Base-by-base conservation (phyloP, 2,329 filamentous ascomycete species). In the Harringtonia lauricola region DNA sequence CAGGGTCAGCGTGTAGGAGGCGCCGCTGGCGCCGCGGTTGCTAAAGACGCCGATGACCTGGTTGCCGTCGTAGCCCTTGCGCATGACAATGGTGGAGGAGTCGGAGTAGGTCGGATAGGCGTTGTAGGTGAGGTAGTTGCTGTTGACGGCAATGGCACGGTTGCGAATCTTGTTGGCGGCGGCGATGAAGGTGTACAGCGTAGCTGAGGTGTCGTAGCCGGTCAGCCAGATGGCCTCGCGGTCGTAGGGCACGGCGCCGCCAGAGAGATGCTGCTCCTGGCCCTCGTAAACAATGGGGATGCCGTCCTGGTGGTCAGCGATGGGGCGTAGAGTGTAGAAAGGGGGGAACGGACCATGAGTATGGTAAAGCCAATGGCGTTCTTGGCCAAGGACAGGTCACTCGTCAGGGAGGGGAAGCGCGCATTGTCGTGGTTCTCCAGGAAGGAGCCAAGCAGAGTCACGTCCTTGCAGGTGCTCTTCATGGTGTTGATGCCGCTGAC, bases 271-370 rank as follows among this genome's bases (percentile, higher is more conserved):
- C 53, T 83, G 79, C 58, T 83, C 79, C 48, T 79, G 74, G 24
- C 79, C 79, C 51, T 80, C 71, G 58, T 82, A 83, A 29, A 82
- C 66, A 44, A 81, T 75, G 1, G 78, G 77, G 28, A 81, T 73
- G 9, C 78, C 78, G 37, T 50, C 48, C 22, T n/a, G 33, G n/a
- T 18, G 41, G 21, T 24, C 24, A 37, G 36, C 19, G 22, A 37
- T 18, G 9, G 14, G 18, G 18, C 7, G 18, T 19, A 37, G 36
- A 26, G 21, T 13, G 10, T 7, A 37, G 9, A 24, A 15, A 29
- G 8, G 21, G 21, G 4, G 43, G 14, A 15, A 14, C 36, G 8
- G 8, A 77, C 64, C 38, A 31, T 17, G 17, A 83, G 67, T 26
- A 83, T 68, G n/a, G 71, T 73, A 52, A 75, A 81, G 0, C 75